phyloP scores from a whole-genome alignment of 306 rosid species.

The Myrica gale region DNA sequence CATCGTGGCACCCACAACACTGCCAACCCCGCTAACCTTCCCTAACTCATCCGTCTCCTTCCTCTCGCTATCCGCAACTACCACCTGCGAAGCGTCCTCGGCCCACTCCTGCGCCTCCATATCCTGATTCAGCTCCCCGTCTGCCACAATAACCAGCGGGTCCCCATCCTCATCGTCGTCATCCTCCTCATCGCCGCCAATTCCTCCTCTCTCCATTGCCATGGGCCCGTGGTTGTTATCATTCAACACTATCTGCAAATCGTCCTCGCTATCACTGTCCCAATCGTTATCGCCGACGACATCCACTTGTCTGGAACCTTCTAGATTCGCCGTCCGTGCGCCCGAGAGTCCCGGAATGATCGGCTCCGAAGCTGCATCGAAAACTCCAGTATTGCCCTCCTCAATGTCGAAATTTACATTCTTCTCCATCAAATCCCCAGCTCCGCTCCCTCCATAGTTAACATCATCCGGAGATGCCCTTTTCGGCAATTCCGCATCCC shows the following conservation, averaged over 20 bases:
- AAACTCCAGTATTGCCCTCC: constrained; percentile 46
- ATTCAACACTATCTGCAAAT: constrained; percentile 91
- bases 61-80: constrained; percentile 57
- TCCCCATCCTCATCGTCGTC: constrained; percentile 75
- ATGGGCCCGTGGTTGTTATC: constrained; percentile 59
- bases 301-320: constrained; percentile 32
- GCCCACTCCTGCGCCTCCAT: constrained; percentile 88
- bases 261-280: constrained; percentile 96
- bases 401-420: constrained; percentile 91
- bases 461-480: constrained; percentile 30
- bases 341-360: constrained; percentile 69
- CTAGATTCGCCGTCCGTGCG: constrained; percentile 14
- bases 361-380: constrained; percentile 49
- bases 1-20: not conserved
- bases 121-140: constrained; percentile 56
- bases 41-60: constrained; percentile 65
- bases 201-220: constrained; percentile 75
- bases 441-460: constrained; percentile 18
- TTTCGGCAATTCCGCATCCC: constrained; percentile 7
- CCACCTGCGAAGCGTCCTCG: constrained; percentile 45
- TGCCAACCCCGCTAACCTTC: constrained; percentile 41
- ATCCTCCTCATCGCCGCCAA: constrained; percentile 38
- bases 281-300: constrained; percentile 59
- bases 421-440: constrained; percentile 40
- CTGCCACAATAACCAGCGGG: constrained; percentile 63